These are phyloP conservation scores for Epichloe festucae DNA, from an alignment of 2,329 filamentous ascomycete species.

Conservation along the genomic window DNA sequence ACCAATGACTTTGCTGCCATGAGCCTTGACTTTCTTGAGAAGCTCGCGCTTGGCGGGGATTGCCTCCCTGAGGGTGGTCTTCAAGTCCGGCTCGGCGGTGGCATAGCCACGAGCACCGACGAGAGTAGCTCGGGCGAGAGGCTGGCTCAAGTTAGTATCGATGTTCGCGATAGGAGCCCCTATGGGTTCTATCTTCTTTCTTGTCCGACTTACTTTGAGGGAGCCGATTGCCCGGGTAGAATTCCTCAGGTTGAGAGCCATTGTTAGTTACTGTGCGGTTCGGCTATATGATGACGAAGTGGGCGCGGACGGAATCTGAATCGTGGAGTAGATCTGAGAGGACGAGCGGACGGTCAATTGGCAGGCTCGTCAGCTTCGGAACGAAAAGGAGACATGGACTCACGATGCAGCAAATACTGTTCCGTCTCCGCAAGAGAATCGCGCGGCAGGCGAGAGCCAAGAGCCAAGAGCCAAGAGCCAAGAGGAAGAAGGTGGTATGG, in stretches of 20 bases:
- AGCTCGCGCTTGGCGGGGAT: slow-evolving; percentile 92
- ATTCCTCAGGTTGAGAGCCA: slow-evolving; percentile 52
- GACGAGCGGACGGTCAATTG: slow-evolving; percentile 1
- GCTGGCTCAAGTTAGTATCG: neutral
- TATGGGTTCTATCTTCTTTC: neutral
- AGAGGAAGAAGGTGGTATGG: neutral
- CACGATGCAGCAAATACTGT: neutral
- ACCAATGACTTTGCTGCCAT: slow-evolving; percentile 70
- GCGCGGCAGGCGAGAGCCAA: neutral
- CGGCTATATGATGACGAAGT: slow-evolving; percentile 1
- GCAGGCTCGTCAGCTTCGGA: neutral
- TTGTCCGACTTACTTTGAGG: slow-evolving; percentile 41
- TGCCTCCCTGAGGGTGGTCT: slow-evolving; percentile 66
- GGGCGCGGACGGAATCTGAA: slow-evolving; percentile 1
- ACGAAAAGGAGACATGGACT: neutral
- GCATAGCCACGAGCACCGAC: slow-evolving; percentile 46
- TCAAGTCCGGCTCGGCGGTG: slow-evolving; percentile 76
- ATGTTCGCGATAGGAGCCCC: neutral
- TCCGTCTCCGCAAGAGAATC: neutral
- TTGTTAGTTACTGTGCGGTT: slow-evolving; percentile 20
- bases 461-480: too few relatives aligned
- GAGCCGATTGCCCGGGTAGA: slow-evolving; percentile 50
- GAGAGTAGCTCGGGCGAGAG: slow-evolving; percentile 16
- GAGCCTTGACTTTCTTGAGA: slow-evolving; percentile 82
- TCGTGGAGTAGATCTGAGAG: slow-evolving; percentile 1